These are phyloP conservation scores for Leishmania lainsoni DNA, from an alignment of 208 protist genomes.

Conservation along the genomic window DNA sequence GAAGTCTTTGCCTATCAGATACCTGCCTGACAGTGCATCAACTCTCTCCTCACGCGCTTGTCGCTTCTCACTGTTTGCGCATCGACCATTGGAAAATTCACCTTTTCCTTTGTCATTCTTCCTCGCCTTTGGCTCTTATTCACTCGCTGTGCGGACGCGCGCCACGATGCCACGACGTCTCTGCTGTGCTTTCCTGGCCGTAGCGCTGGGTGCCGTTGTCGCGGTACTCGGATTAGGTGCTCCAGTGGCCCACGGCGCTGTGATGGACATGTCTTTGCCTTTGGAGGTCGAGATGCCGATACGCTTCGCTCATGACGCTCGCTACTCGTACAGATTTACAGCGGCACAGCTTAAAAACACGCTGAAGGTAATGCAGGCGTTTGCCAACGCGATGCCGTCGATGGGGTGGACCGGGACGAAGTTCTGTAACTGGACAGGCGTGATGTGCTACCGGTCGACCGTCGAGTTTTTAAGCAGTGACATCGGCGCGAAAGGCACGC, in stretches of 20 bases:
- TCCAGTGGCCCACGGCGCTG: background rate
- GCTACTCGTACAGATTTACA: background rate
- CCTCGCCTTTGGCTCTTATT: background rate
- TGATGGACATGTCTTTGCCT: background rate
- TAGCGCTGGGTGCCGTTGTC: background rate
- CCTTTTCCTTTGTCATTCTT: background rate
- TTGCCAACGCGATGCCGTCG: conserved; percentile 8
- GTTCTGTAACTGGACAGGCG: background rate
- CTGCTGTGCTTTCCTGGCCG: background rate
- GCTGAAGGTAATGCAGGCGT: conserved; percentile 4
- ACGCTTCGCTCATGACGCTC: background rate
- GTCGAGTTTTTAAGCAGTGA: background rate
- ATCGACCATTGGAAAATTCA: background rate
- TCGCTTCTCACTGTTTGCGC: background rate
- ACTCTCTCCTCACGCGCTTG: background rate
- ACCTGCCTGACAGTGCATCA: background rate
- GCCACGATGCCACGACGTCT: background rate
- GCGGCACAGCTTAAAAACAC: background rate
- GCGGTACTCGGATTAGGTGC: background rate
- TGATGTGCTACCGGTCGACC: conserved; percentile 1
- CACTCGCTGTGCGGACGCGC: background rate
- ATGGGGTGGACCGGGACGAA: conserved; percentile 4
- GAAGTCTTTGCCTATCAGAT: background rate
- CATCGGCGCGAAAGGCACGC: background rate
- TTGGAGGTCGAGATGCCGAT: background rate